Conservation (phyloP, 192 early-diverging fungal species). For the Backusella psychrophila region DNA sequence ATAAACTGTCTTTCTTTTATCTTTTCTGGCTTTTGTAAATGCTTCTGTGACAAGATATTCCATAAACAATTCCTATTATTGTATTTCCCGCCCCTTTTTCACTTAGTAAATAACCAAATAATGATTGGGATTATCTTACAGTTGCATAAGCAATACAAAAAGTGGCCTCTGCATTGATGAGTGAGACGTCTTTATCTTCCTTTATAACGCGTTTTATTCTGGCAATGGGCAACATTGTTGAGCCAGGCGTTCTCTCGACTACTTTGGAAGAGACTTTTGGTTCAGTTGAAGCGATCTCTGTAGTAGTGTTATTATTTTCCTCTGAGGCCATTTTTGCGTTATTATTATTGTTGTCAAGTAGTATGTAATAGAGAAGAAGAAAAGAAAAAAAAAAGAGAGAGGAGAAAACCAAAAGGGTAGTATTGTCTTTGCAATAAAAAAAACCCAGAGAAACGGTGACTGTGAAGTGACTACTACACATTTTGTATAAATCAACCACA, state of each 20-base stretch:
- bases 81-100: neutral
- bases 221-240: constrained; percentile 57
- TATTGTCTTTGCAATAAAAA: neutral
- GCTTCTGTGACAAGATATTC: constrained; percentile 64
- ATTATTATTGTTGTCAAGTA: neutral
- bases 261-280: neutral
- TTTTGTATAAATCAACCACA: neutral
- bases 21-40: constrained; percentile 55
- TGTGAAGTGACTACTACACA: neutral
- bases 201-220: constrained; percentile 73
- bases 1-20: constrained; percentile 70
- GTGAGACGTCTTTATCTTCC: constrained; percentile 69
- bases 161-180: constrained; percentile 65
- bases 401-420: neutral
- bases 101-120: neutral
- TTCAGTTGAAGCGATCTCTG: neutral
- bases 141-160: constrained; percentile 66
- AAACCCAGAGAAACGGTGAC: neutral
- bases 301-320: neutral
- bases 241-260: constrained; percentile 39
- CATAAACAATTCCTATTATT: constrained; percentile 61
- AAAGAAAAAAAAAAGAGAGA: neutral
- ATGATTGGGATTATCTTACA: constrained; percentile 25
- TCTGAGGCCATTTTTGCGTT: neutral
- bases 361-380: no score